A percentile compares a stretch with the other conserved stretches of the same genome.
These are phyloP conservation scores for Cladosporium velox DNA, from an alignment of 2,329 filamentous ascomycete species.

Conservation along the genomic window DNA sequence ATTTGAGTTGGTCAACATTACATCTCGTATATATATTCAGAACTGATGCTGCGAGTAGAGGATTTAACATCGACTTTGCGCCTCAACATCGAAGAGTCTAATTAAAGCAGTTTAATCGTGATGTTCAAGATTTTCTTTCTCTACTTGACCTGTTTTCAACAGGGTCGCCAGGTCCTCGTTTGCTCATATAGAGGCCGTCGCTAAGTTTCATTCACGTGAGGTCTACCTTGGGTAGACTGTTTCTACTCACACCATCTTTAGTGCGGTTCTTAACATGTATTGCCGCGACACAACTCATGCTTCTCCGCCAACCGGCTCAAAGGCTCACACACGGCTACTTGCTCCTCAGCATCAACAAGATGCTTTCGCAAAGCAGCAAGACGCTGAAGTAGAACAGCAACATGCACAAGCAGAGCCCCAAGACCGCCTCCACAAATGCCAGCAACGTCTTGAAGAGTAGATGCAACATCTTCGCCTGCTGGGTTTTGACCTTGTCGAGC, in stretches of 20 bases:
- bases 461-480: neutral
- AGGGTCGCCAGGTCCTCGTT: too few species aligned
- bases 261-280: too few species aligned
- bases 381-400: neutral
- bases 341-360: neutral
- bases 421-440: neutral
- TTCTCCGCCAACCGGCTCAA: too few species aligned
- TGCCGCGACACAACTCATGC: too few species aligned
- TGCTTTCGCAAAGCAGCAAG: neutral
- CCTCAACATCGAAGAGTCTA: neutral
- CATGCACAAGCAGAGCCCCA: neutral
- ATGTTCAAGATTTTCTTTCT: neutral
- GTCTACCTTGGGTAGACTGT: too few species aligned
- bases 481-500: neutral
- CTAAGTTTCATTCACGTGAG: too few species aligned
- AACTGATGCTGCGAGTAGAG: too few species aligned
- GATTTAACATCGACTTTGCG: too few species aligned
- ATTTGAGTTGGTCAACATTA: neutral
- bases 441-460: neutral
- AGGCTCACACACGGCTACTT: neutral
- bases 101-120: neutral
- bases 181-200: too few species aligned
- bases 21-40: too few species aligned
- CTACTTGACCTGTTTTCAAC: neutral
- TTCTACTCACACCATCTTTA: too few species aligned